Conservation (phyloP, 805 yeast genomes). For the Debaryomyces prosopidis region DNA sequence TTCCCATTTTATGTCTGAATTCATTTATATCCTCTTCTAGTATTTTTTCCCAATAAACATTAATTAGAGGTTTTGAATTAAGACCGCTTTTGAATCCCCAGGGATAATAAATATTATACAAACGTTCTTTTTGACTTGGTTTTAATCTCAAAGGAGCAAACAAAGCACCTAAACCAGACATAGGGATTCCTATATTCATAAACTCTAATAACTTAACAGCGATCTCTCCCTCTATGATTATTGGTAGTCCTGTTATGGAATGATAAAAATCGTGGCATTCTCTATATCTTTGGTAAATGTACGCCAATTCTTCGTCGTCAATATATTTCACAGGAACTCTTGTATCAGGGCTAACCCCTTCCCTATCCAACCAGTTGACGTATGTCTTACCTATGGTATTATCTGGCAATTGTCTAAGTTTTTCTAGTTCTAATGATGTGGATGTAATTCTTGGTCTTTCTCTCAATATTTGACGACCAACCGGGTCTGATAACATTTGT, state of each 20-base stretch:
- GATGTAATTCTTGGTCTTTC: slow-evolving; percentile 86
- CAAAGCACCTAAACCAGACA: slow-evolving; percentile 92
- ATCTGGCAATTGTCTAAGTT: slow-evolving; percentile 58
- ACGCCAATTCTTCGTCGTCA: slow-evolving; percentile 87
- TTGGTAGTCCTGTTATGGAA: slow-evolving; percentile 86
- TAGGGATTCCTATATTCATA: slow-evolving; percentile 88
- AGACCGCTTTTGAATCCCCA: slow-evolving; percentile 83
- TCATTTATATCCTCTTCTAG: slow-evolving; percentile 72
- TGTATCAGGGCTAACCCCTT: slow-evolving; percentile 92
- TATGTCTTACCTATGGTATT: slow-evolving; percentile 81
- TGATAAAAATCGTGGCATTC: slow-evolving; percentile 98
- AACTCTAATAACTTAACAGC: slow-evolving; percentile 91
- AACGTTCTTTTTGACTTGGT: slow-evolving; percentile 58
- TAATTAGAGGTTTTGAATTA: slow-evolving; percentile 72
- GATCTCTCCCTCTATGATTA: slow-evolving; percentile 93
- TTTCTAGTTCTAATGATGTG: slow-evolving; percentile 61
- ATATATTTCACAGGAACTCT: slow-evolving; percentile 85
- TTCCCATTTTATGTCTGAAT: slow-evolving; percentile 68
- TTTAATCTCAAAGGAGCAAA: slow-evolving; percentile 82
- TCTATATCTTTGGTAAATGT: slow-evolving; percentile 88
- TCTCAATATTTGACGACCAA: slow-evolving; percentile 74
- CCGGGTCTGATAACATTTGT: slow-evolving; percentile 72
- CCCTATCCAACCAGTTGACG: slow-evolving; percentile 76
- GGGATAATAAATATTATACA: slow-evolving; percentile 74
- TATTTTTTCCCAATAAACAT: slow-evolving; percentile 89